phyloP scores from a whole-genome alignment of 306 rosid genomes.

The Crotalaria pallida region DNA sequence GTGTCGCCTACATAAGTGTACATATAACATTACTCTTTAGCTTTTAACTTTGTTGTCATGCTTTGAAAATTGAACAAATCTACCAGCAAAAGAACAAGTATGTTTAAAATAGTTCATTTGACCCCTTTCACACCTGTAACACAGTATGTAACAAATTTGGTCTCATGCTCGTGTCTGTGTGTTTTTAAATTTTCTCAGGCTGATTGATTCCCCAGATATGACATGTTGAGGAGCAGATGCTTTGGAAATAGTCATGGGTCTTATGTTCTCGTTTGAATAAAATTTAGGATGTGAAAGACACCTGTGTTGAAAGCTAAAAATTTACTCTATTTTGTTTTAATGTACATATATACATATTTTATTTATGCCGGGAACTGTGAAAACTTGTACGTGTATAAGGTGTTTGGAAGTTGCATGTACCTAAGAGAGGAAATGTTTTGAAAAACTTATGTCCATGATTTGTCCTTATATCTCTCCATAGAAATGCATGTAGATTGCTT shows the following conservation, averaged over 20 bases:
- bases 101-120: background rate
- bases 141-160: background rate
- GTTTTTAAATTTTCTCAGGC: constrained; percentile 7
- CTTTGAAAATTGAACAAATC: background rate
- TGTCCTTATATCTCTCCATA: background rate
- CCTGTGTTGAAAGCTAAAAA: constrained; percentile 24
- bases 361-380: background rate
- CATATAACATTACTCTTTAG: no score
- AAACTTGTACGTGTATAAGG: constrained; percentile 9
- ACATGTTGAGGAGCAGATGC: constrained; percentile 65
- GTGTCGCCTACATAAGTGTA: no score
- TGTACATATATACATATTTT: constrained; percentile 19
- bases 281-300: constrained; percentile 16
- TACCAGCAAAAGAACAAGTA: background rate
- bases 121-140: background rate
- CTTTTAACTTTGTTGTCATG: background rate
- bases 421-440: background rate
- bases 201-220: constrained; percentile 34
- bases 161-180: background rate
- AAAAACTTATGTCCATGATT: background rate
- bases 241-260: constrained; percentile 20
- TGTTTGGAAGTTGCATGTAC: constrained; percentile 16
- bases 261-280: constrained; percentile 31
- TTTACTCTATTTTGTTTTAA: background rate
- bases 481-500: background rate